Evolutionary conservation across 768 basidiomycete species (phyloP), one percentile per base, ranked within the genome.

Genomic region (Auricularia auricula-judae): DNA sequence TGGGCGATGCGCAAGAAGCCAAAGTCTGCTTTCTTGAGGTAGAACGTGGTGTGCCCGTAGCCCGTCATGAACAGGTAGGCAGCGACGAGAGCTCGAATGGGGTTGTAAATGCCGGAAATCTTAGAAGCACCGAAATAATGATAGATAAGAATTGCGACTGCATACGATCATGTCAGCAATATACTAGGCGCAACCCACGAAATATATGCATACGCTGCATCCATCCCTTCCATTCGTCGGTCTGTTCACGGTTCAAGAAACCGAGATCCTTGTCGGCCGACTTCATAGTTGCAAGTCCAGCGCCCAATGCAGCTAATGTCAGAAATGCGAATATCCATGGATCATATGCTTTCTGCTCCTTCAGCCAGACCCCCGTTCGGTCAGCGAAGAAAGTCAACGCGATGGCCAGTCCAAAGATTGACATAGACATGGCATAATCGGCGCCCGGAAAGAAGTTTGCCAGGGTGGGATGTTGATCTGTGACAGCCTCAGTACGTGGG

Each of bases 221-320:
- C 93, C 93, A 97, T 3, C 93, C 93, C 74, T 96, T 96, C 93
- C 93, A 97, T 75, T 97, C 93, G 68, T 97, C 92, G 1, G 93
- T 96, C 74, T 96, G 92, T 61, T 94, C 91, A 65, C 93, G 82
- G 70, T 93, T 95, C 69, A 97, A 77, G 75, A 94, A 91, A 0
- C 93, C 93, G 62, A 89, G 75, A 71, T 97, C 92, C 70, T 88
- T 91, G 68, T 91, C 91, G 18, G 81, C 81, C 21, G 82, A 82
- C 71, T 84, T 86, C 67, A 91, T 74, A 1, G 86, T 90, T 10
- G 73, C 74, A 58, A 92, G 69, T 3, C 93, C 93, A 21, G 80
- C 74, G 8, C 68, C 76, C 34, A 94, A 75, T 34, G 80, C 75
- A 29, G 74, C 68, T n/a, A 88, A 21, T 68, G 75, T 80, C n/a